phyloP scores from a whole-genome alignment of 176 grass and related monocot genomes.

The Alopecurus myosuroides region DNA sequence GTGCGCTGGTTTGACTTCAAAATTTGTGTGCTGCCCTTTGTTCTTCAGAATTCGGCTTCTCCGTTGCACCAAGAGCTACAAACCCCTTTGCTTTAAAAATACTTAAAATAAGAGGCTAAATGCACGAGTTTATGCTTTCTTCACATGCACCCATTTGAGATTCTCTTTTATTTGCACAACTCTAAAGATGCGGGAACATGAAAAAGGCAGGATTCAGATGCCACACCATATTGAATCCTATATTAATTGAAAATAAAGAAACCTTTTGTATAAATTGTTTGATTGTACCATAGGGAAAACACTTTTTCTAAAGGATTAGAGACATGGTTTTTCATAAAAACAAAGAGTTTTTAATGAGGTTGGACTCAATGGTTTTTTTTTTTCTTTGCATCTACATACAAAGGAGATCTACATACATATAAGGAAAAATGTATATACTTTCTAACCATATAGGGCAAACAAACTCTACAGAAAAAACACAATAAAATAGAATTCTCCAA shows the following conservation, averaged over 20 bases:
- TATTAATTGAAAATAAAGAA: background rate
- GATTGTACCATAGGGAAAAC: background rate
- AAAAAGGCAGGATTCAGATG: background rate
- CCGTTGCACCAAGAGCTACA: conserved; percentile 12
- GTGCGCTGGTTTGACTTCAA: conserved; percentile 17
- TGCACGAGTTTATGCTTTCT: background rate
- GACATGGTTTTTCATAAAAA: background rate
- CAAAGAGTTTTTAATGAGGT: background rate
- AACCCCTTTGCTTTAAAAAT: background rate
- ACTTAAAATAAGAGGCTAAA: background rate
- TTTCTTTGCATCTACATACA: no score
- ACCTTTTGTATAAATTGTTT: background rate
- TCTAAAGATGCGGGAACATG: background rate
- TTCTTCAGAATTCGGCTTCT: conserved; percentile 20
- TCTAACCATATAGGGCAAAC: background rate
- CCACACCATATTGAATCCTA: background rate
- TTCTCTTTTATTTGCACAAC: background rate
- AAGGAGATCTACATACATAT: no score
- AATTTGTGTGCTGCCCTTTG: background rate
- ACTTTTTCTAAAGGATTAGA: background rate
- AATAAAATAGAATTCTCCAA: background rate
- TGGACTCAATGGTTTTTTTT: background rate
- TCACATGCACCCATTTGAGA: background rate
- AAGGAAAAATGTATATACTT: background rate
- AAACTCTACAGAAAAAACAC: background rate